These are phyloP conservation scores for Beverwykella pulmonaria DNA, from an alignment of 495 filamentous ascomycete genomes.

Conservation along the genomic window DNA sequence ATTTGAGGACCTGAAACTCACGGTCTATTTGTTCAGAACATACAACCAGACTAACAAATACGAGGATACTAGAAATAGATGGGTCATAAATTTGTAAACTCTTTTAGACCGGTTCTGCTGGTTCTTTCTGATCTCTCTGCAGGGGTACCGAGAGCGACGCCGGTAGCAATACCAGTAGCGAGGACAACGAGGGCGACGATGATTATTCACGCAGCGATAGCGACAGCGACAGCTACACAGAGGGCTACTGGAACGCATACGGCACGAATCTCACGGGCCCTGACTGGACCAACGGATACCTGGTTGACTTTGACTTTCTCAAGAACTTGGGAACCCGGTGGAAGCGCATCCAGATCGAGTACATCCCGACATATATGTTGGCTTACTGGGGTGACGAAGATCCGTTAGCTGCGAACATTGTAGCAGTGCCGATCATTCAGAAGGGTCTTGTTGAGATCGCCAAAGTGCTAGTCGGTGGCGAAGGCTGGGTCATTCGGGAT, in stretches of 20 bases:
- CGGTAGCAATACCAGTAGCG: not conserved
- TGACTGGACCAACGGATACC: not conserved
- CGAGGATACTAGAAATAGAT: not conserved
- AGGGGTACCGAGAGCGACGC: not conserved
- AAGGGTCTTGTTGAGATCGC: not conserved
- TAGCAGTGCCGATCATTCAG: not conserved
- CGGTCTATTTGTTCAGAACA: not conserved
- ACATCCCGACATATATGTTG: not conserved
- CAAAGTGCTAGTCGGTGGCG: not conserved
- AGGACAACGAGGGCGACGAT: not conserved
- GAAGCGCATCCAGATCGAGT: not conserved
- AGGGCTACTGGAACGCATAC: not conserved
- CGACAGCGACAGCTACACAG: not conserved
- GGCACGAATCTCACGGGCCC: not conserved
- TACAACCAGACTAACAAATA: not conserved
- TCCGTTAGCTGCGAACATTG: not conserved
- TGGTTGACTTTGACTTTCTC: not conserved
- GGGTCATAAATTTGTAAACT: not conserved
- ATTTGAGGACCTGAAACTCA: not conserved
- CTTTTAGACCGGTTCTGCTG: not conserved
- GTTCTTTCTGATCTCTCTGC: not conserved
- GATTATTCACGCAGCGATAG: not conserved
- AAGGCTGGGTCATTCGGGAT: not conserved
- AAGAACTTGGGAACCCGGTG: not conserved
- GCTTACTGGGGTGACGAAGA: not conserved